Evolutionary conservation across 306 rosid genomes (phyloP), one percentile per base, ranked within the genome.

Genomic region (Betula pendula): DNA sequence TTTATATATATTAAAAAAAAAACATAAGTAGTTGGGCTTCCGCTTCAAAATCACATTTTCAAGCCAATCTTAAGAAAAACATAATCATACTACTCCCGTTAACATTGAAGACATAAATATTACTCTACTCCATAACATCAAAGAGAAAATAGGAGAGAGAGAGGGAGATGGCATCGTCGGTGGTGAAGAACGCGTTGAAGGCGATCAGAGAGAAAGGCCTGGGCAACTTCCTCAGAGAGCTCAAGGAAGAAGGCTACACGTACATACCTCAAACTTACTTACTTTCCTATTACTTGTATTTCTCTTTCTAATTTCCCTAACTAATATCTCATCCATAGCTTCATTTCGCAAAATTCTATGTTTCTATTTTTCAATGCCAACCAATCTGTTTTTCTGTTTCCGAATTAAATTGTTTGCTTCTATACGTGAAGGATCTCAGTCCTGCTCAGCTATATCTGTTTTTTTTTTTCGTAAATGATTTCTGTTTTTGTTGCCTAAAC

Each of bases 191-290:
- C 86, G 81, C 79, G 0, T 2, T 91, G 49, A 84, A 82, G 58
- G 81, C 92, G 22, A 88, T 95, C 83, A 90, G 66, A 75, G 99
- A 91, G 81, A 95, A 83, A 78, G 99, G 99, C 68, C 55, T 95
- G 59, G 77, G 91, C 10, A 71, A 66, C 55, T 92, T 92, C 83
- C 74, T 88, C 56, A 81, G 89, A 68, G 85, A 86, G 74, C 91
- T 93, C 78, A 88, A 84, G 80, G 89, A 92, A 27, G 99, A 90
- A 75, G 98, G 98, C 83, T 95, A 78, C 87, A 2, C 79, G 98
- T 95, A 43, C 53, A 84, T 84, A 35, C 50, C 55, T 33, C 76
- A 81, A 17, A 44, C 14, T 65, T 3, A 0, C 1, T 50, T 42
- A 4, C 38, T 8, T 65, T 2, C 17, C 12, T 12, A 8, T n/a